Percentiles rank a stretch among this genome's conserved stretches.
Evolutionary conservation across 257 asterid species (phyloP).

Genomic region (Verbascum thapsus): DNA sequence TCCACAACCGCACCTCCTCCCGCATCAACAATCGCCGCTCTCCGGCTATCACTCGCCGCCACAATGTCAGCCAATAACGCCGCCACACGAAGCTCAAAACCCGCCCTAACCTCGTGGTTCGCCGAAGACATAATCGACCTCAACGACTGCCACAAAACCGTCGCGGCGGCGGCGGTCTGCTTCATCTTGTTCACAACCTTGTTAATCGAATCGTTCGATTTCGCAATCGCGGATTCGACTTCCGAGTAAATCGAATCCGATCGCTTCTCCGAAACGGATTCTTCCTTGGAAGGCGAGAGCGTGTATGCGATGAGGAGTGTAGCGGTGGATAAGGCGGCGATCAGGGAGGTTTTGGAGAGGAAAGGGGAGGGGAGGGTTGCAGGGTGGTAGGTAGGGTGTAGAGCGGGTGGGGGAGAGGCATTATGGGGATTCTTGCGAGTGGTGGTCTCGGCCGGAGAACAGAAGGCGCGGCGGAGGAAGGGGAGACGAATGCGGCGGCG

Average conservation of each 20-base stretch:
- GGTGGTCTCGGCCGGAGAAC: conserved; percentile 32
- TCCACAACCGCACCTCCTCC: conserved; percentile 96
- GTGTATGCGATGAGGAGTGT: conserved; percentile 50
- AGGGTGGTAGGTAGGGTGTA: conserved; percentile 33
- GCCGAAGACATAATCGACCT: conserved; percentile 93
- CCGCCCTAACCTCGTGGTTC: conserved; percentile 90
- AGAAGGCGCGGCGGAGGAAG: conserved; percentile 40
- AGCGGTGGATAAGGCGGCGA: conserved; percentile 61
- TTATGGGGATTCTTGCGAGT: conserved; percentile 27
- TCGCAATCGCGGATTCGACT: conserved; percentile 53
- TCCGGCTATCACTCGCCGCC: conserved; percentile 82
- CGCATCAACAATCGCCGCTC: conserved; percentile 92
- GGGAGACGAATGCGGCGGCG: conserved; percentile 22
- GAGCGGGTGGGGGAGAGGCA: conserved; percentile 36
- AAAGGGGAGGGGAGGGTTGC: conserved; percentile 29
- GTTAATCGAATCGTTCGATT: conserved; percentile 57
- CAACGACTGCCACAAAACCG: conserved; percentile 92
- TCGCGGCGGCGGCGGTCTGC: conserved; percentile 87
- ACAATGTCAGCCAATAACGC: conserved; percentile 93
- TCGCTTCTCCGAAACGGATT: conserved; percentile 16
- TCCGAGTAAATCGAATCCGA: conserved; percentile 44
- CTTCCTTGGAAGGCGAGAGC: conserved; percentile 31
- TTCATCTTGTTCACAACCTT: conserved; percentile 61
- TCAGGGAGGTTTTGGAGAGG: conserved; percentile 32
- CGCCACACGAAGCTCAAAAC: conserved; percentile 93